These are phyloP conservation scores for Aspergillus ostianus DNA, from an alignment of 495 filamentous ascomycete genomes.

Conservation along the genomic window DNA sequence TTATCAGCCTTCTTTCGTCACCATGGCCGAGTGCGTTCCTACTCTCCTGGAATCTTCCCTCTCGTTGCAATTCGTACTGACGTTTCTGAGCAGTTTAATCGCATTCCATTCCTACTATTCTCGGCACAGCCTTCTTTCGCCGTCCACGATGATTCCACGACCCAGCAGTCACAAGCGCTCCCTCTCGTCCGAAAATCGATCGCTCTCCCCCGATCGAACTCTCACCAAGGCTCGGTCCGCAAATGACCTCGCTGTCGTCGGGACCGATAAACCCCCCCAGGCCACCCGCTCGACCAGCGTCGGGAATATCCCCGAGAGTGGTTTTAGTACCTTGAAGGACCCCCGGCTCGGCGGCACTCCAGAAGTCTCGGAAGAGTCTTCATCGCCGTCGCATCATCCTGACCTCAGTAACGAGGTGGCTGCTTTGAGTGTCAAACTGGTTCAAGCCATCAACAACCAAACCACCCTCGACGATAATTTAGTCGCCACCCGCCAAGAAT, in stretches of 20 bases:
- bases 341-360: constrained; percentile 39
- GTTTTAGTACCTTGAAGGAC: constrained; percentile 53
- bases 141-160: constrained; percentile 46
- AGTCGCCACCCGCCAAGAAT: constrained; percentile 74
- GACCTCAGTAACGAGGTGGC: constrained; percentile 88
- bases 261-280: constrained; percentile 22
- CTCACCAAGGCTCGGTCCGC: constrained; percentile 46
- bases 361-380: constrained; percentile 38
- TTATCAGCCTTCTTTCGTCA: constrained; percentile 25
- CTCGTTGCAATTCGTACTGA: constrained; percentile 10
- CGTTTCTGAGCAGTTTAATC: constrained; percentile 33
- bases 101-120: constrained; percentile 45
- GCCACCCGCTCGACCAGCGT: constrained; percentile 26
- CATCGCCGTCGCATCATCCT: constrained; percentile 57
- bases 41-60: neutral
- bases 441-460: constrained; percentile 96
- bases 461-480: constrained; percentile 88
- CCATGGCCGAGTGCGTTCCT: constrained; percentile 47
- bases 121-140: constrained; percentile 36
- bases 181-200: constrained; percentile 41
- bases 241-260: constrained; percentile 36
- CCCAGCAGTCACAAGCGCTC: constrained; percentile 42
- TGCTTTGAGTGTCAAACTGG: constrained; percentile 87
- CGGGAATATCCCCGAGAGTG: constrained; percentile 34
- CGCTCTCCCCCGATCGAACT: constrained; percentile 38